These are phyloP conservation scores for Magnaporthiopsis incrustans DNA, from an alignment of 2,329 filamentous ascomycete species.

Conservation along the genomic window DNA sequence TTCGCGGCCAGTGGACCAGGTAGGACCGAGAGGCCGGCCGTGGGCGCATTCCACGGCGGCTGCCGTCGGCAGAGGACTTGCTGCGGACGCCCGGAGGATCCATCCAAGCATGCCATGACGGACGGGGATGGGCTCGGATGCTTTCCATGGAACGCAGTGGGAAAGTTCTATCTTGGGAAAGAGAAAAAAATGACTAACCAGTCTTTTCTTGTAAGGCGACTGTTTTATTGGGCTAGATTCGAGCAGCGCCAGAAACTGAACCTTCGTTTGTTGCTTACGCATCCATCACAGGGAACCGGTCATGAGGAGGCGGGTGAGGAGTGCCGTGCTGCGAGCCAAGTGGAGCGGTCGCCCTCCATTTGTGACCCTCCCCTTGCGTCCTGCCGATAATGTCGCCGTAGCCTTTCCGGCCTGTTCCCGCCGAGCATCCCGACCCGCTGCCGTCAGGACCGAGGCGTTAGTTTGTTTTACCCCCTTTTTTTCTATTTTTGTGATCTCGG, in stretches of 20 bases:
- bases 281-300: not conserved
- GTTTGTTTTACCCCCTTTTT: not conserved
- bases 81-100: not conserved
- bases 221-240: not conserved
- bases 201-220: too few species aligned
- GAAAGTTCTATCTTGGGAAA: not conserved
- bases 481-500: not conserved
- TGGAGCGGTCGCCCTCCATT: too few species aligned
- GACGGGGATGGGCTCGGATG: too few species aligned
- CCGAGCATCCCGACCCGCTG: not conserved
- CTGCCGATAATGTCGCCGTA: not conserved
- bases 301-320: not conserved
- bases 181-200: not conserved
- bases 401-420: not conserved
- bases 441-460: too few species aligned
- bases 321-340: too few species aligned
- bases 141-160: not conserved
- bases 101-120: not conserved
- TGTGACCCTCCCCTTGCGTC: not conserved
- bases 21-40: not conserved
- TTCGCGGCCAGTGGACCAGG: not conserved
- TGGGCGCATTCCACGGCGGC: not conserved
- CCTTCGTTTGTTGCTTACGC: not conserved
- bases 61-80: not conserved
- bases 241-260: too few species aligned